Conservation (phyloP, 345 rosid genomes). For the Linum trigynum region DNA sequence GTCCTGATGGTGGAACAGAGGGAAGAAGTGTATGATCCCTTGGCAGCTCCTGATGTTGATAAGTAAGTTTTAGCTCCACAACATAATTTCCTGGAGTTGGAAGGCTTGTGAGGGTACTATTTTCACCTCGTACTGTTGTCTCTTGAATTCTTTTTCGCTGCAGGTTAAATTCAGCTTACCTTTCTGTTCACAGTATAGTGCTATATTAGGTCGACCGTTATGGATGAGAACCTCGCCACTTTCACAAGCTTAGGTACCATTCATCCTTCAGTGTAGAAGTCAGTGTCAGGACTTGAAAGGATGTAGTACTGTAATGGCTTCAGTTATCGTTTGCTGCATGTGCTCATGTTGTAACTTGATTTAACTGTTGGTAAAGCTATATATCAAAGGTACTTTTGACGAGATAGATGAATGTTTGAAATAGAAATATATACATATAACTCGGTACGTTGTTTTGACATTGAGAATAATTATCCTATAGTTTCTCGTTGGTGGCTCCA, state of each 20-base stretch:
- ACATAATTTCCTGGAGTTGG: background rate
- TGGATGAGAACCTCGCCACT: conserved; percentile 51
- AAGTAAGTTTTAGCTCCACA: conserved; percentile 32
- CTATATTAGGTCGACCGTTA: conserved; percentile 57
- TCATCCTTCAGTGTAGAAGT: background rate
- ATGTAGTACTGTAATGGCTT: background rate
- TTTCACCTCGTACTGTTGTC: conserved; percentile 7
- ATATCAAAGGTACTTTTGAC: too few species aligned
- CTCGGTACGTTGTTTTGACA: background rate
- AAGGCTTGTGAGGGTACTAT: background rate
- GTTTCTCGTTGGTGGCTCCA: background rate
- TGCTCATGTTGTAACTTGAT: too few species aligned
- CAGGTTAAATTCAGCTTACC: conserved; percentile 73
- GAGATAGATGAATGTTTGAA: too few species aligned
- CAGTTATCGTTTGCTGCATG: background rate
- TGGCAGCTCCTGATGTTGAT: conserved; percentile 79
- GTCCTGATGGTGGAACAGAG: conserved; percentile 48
- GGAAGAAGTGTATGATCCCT: conserved; percentile 67
- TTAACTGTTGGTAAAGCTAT: too few species aligned
- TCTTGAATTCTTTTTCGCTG: conserved; percentile 16
- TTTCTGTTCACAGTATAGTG: conserved; percentile 59
- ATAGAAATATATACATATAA: too few species aligned
- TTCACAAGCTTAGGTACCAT: conserved; percentile 22
- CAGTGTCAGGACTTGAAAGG: background rate
- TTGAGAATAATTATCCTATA: background rate